A percentile compares a stretch with the other conserved stretches of the same genome.
phyloP scores from a whole-genome alignment of 805 yeast genomes.

The Maudiozyma turicensis region DNA sequence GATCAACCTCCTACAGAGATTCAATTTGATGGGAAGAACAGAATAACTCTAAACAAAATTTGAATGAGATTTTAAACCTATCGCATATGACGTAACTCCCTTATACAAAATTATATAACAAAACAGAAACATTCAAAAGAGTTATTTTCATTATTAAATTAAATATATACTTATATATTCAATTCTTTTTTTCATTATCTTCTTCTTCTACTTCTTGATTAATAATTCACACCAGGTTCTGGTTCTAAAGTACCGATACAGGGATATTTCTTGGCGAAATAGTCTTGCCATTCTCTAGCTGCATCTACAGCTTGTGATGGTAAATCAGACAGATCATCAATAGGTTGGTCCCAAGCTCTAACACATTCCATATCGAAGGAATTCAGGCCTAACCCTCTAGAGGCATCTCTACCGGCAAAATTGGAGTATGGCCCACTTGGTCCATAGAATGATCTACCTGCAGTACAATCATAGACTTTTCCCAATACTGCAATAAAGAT shows the following conservation, averaged over 20 bases:
- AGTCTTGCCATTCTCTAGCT: constrained; percentile 76
- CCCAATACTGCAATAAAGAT: constrained; percentile 86
- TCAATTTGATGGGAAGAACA: constrained; percentile 13
- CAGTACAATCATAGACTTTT: constrained; percentile 72
- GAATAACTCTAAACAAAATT: constrained; percentile 8
- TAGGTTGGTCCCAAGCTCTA: constrained; percentile 62
- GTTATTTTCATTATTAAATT: neutral
- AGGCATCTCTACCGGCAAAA: constrained; percentile 94
- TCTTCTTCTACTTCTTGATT: too few species aligned
- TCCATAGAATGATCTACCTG: constrained; percentile 80
- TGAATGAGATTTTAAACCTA: constrained; percentile 7
- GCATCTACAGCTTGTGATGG: constrained; percentile 50
- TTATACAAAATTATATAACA: too few species aligned
- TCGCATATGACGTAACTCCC: too few species aligned
- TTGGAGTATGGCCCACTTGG: constrained; percentile 93
- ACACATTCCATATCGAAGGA: constrained; percentile 66
- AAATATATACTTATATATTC: neutral
- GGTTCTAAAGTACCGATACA: constrained; percentile 62
- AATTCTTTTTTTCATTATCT: neutral
- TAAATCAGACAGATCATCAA: constrained; percentile 63
- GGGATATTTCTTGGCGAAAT: constrained; percentile 73
- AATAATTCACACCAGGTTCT: constrained; percentile 28
- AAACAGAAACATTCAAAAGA: too few species aligned
- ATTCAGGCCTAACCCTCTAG: constrained; percentile 82
- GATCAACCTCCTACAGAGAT: constrained; percentile 7